A percentile compares a stretch with the other conserved stretches of the same genome.
Evolutionary conservation across 306 rosid species (phyloP).

Genomic region (Styphnolobium japonicum): DNA sequence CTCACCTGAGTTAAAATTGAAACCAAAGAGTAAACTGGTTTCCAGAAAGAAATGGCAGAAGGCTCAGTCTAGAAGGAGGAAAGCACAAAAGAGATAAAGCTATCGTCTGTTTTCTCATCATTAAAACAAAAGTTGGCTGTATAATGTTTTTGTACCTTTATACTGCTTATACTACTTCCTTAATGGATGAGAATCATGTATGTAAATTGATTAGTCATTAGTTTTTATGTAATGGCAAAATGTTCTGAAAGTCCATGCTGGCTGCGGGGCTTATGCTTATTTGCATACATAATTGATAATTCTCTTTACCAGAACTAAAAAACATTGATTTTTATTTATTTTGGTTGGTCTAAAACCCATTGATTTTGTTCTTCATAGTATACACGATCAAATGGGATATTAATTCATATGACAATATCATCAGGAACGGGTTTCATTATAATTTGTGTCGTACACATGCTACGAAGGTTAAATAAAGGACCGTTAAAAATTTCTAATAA

Average conservation of each 20-base stretch:
- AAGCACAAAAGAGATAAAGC: slow-evolving; percentile 54
- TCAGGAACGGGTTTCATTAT: background rate
- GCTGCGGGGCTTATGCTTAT: too few relatives aligned
- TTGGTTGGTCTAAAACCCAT: background rate
- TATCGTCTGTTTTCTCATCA: background rate
- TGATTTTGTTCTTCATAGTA: background rate
- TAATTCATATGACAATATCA: background rate
- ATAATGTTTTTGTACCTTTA: slow-evolving; percentile 5
- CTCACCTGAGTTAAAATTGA: slow-evolving; percentile 73
- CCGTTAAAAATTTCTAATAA: too few relatives aligned
- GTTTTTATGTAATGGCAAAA: background rate
- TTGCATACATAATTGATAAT: too few relatives aligned
- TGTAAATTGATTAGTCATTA: background rate
- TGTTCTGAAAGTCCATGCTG: background rate
- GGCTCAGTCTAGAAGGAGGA: slow-evolving; percentile 67
- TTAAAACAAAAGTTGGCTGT: background rate
- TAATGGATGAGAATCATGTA: background rate
- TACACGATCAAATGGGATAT: background rate
- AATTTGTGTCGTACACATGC: background rate
- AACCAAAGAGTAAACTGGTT: slow-evolving; percentile 77
- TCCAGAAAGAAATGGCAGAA: slow-evolving; percentile 79
- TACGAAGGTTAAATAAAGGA: too few relatives aligned
- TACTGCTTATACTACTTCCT: slow-evolving; percentile 2
- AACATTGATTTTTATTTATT: too few relatives aligned
- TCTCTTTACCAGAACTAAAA: too few relatives aligned